Evolutionary conservation across 1,284 basidiomycete genomes (phyloP).

Genomic region (Kwoniella shivajii): DNA sequence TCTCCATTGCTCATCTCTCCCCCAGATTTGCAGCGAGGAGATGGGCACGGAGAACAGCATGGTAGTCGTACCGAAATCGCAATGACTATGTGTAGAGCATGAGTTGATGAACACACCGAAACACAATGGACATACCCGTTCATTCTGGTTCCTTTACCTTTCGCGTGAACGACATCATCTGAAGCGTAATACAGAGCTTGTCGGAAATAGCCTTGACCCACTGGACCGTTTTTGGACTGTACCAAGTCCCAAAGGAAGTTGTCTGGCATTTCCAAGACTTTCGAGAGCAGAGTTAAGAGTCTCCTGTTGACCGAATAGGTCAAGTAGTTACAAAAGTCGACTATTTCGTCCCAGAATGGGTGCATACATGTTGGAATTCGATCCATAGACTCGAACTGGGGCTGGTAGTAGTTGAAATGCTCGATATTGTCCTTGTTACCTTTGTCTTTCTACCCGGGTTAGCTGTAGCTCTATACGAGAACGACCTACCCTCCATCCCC

Average conservation of each 20-base stretch:
- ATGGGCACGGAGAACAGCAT: conserved; percentile 18
- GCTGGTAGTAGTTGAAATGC: conserved; percentile 21
- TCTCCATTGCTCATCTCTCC: conserved; percentile 14
- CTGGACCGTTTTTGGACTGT: conserved; percentile 18
- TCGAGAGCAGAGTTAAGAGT: conserved; percentile 50
- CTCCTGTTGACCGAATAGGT: conserved; percentile 35
- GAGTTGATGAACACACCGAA: neutral
- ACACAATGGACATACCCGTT: conserved; percentile 5
- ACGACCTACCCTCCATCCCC: conserved; percentile 21
- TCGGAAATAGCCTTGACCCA: conserved; percentile 20
- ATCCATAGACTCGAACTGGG: conserved; percentile 13
- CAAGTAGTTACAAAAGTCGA: conserved; percentile 13
- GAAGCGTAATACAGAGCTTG: conserved; percentile 12
- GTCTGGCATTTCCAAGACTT: conserved; percentile 52
- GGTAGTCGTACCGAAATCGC: conserved; percentile 19
- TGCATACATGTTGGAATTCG: conserved; percentile 11
- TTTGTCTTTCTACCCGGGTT: conserved; percentile 24
- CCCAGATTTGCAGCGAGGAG: conserved; percentile 12
- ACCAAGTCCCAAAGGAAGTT: conserved; percentile 53
- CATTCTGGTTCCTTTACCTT: conserved; percentile 9
- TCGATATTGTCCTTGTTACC: conserved; percentile 13
- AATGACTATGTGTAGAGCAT: no score
- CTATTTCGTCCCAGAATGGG: conserved; percentile 19
- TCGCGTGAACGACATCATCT: neutral
- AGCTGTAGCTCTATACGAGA: no score